These are phyloP conservation scores for Saccharum spontaneum DNA, from an alignment of 176 grass and related monocot genomes.

Conservation along the genomic window DNA sequence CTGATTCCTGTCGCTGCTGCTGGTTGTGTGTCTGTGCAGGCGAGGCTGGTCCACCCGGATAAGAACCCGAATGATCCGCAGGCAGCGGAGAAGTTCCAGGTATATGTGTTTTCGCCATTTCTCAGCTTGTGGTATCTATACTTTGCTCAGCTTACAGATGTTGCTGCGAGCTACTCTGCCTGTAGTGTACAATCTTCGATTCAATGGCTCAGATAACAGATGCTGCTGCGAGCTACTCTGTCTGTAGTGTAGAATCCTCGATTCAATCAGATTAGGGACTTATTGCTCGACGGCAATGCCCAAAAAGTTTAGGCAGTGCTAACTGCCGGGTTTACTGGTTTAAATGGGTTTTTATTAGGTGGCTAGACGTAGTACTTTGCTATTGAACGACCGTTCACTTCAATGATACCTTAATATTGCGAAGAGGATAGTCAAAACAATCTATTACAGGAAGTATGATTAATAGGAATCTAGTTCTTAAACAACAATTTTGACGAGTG, in stretches of 20 bases:
- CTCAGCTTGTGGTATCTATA: neutral
- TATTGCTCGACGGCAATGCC: neutral
- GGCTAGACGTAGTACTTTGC: neutral
- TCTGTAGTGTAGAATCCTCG: neutral
- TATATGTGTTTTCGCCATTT: constrained; percentile 21
- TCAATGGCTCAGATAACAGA: neutral
- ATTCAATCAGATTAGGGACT: neutral
- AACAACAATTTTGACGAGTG: neutral
- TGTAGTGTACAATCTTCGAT: too few relatives aligned
- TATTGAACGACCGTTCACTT: neutral
- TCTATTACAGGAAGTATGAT: neutral
- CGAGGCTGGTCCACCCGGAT: constrained; percentile 91
- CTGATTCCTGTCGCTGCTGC: constrained; percentile 8
- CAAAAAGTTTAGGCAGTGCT: neutral
- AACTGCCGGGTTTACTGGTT: neutral
- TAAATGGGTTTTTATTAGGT: neutral
- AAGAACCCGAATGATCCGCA: constrained; percentile 91
- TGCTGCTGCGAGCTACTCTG: neutral
- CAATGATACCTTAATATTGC: neutral
- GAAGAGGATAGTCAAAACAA: neutral
- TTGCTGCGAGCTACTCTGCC: too few relatives aligned
- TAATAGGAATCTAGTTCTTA: neutral
- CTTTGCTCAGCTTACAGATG: neutral
- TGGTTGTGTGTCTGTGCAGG: constrained; percentile 45
- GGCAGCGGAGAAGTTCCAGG: constrained; percentile 89